These are phyloP conservation scores for Rutstroemia sydowiana DNA, from an alignment of 2,329 filamentous ascomycete genomes.

Conservation along the genomic window DNA sequence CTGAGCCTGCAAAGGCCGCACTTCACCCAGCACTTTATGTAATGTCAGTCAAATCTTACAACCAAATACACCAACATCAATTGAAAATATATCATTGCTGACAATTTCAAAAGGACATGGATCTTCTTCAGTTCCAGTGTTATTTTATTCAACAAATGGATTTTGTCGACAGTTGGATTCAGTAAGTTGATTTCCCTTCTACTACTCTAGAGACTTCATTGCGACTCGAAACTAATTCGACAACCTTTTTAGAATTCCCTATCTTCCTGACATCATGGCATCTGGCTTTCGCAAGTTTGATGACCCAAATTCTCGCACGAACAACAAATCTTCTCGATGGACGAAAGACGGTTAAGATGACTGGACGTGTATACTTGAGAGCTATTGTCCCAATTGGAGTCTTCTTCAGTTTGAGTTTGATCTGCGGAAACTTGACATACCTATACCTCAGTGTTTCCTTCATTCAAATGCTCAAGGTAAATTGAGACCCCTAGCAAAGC, in stretches of 20 bases:
- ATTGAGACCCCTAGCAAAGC: not conserved
- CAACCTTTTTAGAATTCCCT: conserved; percentile 46
- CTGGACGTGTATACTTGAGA: conserved; percentile 81
- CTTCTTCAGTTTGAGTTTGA: conserved; percentile 93
- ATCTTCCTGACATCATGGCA: conserved; percentile 95
- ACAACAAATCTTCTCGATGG: conserved; percentile 88
- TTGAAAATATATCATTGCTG: conserved; percentile 8
- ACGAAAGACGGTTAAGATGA: conserved; percentile 96
- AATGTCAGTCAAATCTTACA: conserved; percentile 38
- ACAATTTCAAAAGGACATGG: conserved; percentile 59
- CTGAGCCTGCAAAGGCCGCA: conserved; percentile 39
- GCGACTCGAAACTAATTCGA: too few relatives aligned
- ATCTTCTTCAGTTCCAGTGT: conserved; percentile 88
- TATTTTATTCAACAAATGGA: conserved; percentile 99
- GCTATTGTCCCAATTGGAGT: conserved; percentile 92
- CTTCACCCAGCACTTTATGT: conserved; percentile 71
- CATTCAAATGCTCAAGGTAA: conserved; percentile 98
- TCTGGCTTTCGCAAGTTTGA: conserved; percentile 82
- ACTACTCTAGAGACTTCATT: too few relatives aligned
- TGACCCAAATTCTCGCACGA: conserved; percentile 88
- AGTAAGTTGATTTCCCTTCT: conserved; percentile 43
- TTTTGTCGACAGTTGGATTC: conserved; percentile 79
- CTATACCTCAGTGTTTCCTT: conserved; percentile 93
- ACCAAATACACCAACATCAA: not conserved
- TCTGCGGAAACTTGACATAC: conserved; percentile 94